These are phyloP conservation scores for Drosera capensis DNA, from an alignment of 148 eudicot genomes.

Conservation along the genomic window DNA sequence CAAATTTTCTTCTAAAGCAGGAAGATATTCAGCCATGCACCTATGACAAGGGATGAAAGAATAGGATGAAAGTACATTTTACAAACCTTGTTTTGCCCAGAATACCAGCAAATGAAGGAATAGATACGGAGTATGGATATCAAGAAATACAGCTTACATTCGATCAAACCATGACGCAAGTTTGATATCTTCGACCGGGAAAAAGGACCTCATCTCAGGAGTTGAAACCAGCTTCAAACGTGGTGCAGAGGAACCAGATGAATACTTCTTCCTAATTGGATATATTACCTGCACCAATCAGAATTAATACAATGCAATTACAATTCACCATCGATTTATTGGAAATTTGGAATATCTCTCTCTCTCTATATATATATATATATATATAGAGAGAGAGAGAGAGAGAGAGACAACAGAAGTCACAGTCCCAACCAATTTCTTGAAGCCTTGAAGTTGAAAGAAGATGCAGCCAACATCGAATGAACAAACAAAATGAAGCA, in stretches of 20 bases:
- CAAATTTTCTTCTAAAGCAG: conserved; percentile 56
- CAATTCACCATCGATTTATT: no score
- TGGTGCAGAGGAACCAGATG: conserved; percentile 51
- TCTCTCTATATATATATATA: no score
- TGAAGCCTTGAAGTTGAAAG: no score
- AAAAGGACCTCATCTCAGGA: conserved; percentile 65
- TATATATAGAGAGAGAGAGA: no score
- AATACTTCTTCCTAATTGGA: conserved; percentile 67
- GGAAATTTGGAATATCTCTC: no score
- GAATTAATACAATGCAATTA: no score
- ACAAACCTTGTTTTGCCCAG: neutral
- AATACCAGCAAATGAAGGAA: neutral
- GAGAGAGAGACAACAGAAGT: no score
- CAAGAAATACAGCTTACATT: conserved; percentile 33
- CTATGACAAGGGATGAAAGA: conserved; percentile 15
- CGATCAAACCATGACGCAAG: conserved; percentile 85
- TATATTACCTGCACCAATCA: conserved; percentile 40
- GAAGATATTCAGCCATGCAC: conserved; percentile 99
- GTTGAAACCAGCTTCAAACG: conserved; percentile 68
- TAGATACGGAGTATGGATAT: neutral
- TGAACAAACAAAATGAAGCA: no score
- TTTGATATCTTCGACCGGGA: conserved; percentile 76
- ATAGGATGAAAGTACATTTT: neutral
- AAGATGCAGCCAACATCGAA: no score
- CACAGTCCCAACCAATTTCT: no score